These are phyloP conservation scores for Leishmania lainsoni DNA, from an alignment of 208 protist species.

Conservation along the genomic window DNA sequence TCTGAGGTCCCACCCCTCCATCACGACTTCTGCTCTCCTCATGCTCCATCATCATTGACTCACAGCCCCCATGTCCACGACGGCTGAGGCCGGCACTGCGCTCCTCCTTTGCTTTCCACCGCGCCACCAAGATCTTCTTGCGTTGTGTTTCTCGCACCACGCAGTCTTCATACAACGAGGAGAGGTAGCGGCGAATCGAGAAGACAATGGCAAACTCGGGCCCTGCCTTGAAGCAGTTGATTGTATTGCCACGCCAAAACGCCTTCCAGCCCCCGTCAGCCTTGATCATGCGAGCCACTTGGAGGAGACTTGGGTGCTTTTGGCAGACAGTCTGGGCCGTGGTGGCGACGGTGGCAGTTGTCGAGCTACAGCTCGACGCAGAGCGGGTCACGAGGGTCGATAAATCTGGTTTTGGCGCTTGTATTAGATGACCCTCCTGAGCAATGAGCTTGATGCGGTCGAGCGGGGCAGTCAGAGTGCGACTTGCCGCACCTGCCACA, in stretches of 20 bases:
- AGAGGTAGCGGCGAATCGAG: slow-evolving; percentile 78
- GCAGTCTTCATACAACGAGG: slow-evolving; percentile 82
- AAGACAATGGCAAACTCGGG: slow-evolving; percentile 92
- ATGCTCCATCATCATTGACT: slow-evolving; percentile 33
- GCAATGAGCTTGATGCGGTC: slow-evolving; percentile 93
- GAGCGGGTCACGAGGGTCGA: not conserved
- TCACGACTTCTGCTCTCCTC: not conserved
- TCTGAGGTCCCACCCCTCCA: not conserved
- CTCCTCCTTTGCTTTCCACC: slow-evolving; percentile 32
- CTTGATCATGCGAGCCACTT: slow-evolving; percentile 79
- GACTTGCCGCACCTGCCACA: slow-evolving; percentile 81
- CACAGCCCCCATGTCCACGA: slow-evolving; percentile 39
- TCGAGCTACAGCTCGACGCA: not conserved
- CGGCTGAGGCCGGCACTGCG: slow-evolving; percentile 28
- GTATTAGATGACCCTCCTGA: slow-evolving; percentile 87
- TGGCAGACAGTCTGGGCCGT: not conserved
- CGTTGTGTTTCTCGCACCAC: slow-evolving; percentile 60
- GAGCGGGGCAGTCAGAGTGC: slow-evolving; percentile 89
- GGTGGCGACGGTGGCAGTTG: not conserved
- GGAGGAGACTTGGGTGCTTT: slow-evolving; percentile 55
- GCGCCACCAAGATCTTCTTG: slow-evolving; percentile 19
- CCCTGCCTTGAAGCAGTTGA: slow-evolving; percentile 91
- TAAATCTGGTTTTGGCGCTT: not conserved
- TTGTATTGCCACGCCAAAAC: slow-evolving; percentile 90
- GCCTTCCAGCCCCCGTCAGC: slow-evolving; percentile 73